phyloP scores from a whole-genome alignment of 805 yeast genomes.

The Cyberlindnera xylosilytica region DNA sequence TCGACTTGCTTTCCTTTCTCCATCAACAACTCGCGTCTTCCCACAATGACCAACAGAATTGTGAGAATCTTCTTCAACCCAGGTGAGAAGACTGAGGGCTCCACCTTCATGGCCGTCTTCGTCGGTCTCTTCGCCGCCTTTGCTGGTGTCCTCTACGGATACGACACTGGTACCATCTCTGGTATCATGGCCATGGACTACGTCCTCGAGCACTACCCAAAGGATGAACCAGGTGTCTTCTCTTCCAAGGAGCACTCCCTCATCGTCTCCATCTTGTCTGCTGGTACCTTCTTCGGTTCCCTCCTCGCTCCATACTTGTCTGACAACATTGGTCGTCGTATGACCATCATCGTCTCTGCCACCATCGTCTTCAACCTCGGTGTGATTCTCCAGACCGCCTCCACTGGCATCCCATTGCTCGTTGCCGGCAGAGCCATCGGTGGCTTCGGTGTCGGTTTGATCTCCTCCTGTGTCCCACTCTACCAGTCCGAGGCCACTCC shows the following conservation, averaged over 20 bases:
- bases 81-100: slow-evolving; percentile 47
- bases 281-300: slow-evolving; percentile 73
- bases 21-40: too few species aligned
- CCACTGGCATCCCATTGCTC: slow-evolving; percentile 43
- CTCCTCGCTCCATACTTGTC: slow-evolving; percentile 55
- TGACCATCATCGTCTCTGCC: slow-evolving; percentile 39
- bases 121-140: slow-evolving; percentile 63
- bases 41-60: too few species aligned
- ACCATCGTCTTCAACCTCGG: slow-evolving; percentile 51
- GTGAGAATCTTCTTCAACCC: slow-evolving; percentile 36
- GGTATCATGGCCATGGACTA: slow-evolving; percentile 65
- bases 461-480: slow-evolving; percentile 69
- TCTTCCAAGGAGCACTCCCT: slow-evolving; percentile 48
- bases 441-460: slow-evolving; percentile 69
- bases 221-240: slow-evolving; percentile 32
- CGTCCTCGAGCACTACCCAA: slow-evolving; percentile 41
- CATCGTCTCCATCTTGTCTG: slow-evolving; percentile 63
- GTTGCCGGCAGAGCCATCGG: slow-evolving; percentile 66
- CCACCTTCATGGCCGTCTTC: slow-evolving; percentile 43
- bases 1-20: neutral
- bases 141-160: slow-evolving; percentile 65
- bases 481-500: slow-evolving; percentile 81
- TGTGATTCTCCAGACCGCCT: slow-evolving; percentile 43
- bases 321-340: slow-evolving; percentile 53
- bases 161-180: slow-evolving; percentile 65